Evolutionary conservation across 2,329 filamentous ascomycete genomes (phyloP), one percentile per base, ranked within the genome.

Genomic region (Ophiostoma fasciatum): DNA sequence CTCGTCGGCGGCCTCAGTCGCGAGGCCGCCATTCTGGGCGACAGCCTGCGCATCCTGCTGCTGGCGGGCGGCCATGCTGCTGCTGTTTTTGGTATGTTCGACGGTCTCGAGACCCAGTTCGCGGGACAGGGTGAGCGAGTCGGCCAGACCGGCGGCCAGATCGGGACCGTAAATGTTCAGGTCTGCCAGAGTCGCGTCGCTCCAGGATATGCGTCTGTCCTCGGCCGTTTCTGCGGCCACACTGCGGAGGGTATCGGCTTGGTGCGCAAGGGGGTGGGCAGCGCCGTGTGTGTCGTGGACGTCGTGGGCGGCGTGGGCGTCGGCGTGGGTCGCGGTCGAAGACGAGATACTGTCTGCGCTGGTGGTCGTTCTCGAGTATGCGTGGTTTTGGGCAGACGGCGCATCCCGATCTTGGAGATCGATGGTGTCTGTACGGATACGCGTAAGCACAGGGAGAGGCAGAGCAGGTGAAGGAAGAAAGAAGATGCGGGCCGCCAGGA

Each of bases 351-450:
- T 61, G 45, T 60, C 43, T 59, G 71, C 48, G 66, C 59, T 40
- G 62, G 66, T 40, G 44, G 65, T 59, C 46, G 64, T 61, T 39
- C 58, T 54, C 37, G 62, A 63, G 51, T 72, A 70, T 46, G 69
- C 64, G 57, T 93, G 85, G 54, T 87, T 80, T 62, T 93, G 71
- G 27, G 88, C 83, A 31, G 87, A 90, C 23, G 85, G 84, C 40
- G 79, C 67, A 51, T 78, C 65, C 52, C 76, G 81, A 59, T 84
- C 74, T 68, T 96, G 90, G 35, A 96, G 75, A 62, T 96, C 90
- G 60, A 94, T 81, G 44, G 88, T 92, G 64, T 96, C 88, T 93
- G 59, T 34, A 31, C 26, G n/a, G n/a, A n/a, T n/a, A n/a, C n/a
- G n/a, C n/a, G n/a, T n/a, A n/a, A n/a, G n/a, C n/a, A n/a, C n/a